These are phyloP conservation scores for Skeletonema potamos DNA, from an alignment of 108 stramenopile genomes.

Conservation along the genomic window DNA sequence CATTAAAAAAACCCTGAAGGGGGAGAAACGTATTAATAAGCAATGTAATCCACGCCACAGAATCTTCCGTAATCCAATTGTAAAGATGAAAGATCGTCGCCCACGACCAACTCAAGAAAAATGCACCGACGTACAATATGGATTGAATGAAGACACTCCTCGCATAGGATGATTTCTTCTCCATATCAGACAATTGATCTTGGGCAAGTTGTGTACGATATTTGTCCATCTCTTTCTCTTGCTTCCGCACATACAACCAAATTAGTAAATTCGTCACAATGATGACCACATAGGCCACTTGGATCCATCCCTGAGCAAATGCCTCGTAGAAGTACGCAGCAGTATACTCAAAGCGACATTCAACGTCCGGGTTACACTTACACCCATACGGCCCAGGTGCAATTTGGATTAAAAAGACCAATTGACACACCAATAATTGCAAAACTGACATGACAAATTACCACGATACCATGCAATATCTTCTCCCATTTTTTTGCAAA, in stretches of 20 bases:
- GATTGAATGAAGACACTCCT: neutral
- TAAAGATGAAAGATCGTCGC: neutral
- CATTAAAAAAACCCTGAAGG: neutral
- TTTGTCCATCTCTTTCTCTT: neutral
- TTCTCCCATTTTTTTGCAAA: neutral
- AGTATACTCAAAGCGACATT: neutral
- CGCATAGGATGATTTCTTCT: neutral
- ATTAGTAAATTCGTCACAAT: neutral
- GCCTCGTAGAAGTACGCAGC: neutral
- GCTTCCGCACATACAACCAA: neutral
- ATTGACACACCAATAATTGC: constrained; percentile 1
- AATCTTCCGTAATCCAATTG: neutral
- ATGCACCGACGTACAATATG: neutral
- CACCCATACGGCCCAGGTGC: neutral
- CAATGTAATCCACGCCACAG: neutral
- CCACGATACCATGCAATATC: neutral
- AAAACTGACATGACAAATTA: constrained; percentile 1
- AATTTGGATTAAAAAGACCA: neutral
- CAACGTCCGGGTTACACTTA: neutral
- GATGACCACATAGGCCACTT: neutral
- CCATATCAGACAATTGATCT: neutral
- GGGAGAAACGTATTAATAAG: neutral
- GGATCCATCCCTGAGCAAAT: constrained; percentile 1
- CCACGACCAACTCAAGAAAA: neutral
- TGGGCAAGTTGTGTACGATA: neutral